A percentile compares a stretch with the other conserved stretches of the same genome.
Evolutionary conservation across 208 protist genomes (phyloP).

Genomic region (Tritrichomonas musculus): DNA sequence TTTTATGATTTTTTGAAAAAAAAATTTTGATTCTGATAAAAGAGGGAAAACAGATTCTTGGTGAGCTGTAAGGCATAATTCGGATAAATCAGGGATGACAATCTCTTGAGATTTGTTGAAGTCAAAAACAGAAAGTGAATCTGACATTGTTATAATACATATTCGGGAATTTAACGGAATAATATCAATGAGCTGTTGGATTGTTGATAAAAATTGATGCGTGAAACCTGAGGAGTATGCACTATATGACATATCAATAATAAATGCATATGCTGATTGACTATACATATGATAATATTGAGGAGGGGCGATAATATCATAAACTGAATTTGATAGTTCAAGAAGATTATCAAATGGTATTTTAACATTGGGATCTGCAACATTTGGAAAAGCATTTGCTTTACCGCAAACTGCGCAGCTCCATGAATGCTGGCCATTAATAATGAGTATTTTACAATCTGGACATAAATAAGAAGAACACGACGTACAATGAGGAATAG

Average conservation of each 20-base stretch:
- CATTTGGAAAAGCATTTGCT: not conserved
- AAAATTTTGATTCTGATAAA: not conserved
- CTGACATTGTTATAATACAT: not conserved
- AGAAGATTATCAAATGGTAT: not conserved
- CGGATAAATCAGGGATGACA: not conserved
- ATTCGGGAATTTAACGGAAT: not conserved
- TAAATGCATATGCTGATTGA: not conserved
- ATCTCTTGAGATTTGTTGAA: not conserved
- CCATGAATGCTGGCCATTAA: not conserved
- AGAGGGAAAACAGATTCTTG: no score
- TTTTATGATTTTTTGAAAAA: not conserved
- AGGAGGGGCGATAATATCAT: not conserved
- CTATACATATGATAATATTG: not conserved
- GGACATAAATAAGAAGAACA: not conserved
- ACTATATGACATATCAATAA: not conserved
- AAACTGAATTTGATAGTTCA: not conserved
- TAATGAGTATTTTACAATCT: not conserved
- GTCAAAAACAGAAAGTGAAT: not conserved
- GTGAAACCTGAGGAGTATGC: not conserved
- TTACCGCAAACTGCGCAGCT: not conserved
- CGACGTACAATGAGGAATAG: not conserved
- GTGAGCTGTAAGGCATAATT: not conserved
- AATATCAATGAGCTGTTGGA: not conserved
- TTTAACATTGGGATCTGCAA: no score
- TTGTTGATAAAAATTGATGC: not conserved